phyloP scores from a whole-genome alignment of 768 basidiomycete genomes.

The Leccinum broughii region DNA sequence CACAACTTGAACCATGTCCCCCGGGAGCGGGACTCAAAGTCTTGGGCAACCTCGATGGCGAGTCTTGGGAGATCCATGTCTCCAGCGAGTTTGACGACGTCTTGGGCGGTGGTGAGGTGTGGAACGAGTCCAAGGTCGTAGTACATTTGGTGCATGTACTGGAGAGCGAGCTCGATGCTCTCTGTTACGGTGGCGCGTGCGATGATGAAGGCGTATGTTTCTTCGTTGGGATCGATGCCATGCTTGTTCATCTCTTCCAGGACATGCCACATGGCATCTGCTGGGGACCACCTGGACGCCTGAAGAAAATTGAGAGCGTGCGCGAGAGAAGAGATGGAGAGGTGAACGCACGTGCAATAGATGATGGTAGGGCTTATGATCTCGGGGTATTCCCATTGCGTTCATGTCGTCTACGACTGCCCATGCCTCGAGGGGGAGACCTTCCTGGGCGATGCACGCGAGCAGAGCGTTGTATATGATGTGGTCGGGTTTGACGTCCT shows the following conservation, averaged over 20 bases:
- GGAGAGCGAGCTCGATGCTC: constrained; percentile 68
- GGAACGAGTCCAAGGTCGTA: constrained; percentile 50
- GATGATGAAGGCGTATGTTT: constrained; percentile 57
- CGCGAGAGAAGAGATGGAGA: neutral
- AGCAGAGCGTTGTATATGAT: constrained; percentile 60
- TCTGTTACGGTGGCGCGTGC: constrained; percentile 41
- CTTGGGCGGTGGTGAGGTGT: constrained; percentile 48
- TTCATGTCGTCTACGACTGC: constrained; percentile 74
- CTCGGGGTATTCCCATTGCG: constrained; percentile 47
- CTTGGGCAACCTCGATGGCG: constrained; percentile 67
- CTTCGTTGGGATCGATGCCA: constrained; percentile 48
- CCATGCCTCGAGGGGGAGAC: constrained; percentile 52
- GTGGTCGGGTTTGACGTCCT: constrained; percentile 52
- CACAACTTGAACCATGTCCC: no score
- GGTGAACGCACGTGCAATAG: constrained; percentile 55
- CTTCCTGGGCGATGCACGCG: constrained; percentile 44
- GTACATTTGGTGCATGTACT: constrained; percentile 61
- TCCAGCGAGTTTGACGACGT: constrained; percentile 55
- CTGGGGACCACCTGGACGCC: constrained; percentile 45
- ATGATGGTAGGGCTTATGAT: constrained; percentile 53
- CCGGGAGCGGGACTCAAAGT: constrained; percentile 54
- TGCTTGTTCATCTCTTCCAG: constrained; percentile 56
- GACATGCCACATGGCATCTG: constrained; percentile 47
- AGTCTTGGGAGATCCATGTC: constrained; percentile 57
- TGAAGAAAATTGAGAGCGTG: constrained; percentile 21